Evolutionary conservation across 345 rosid species (phyloP).

Genomic region (Nasturtium officinale): DNA sequence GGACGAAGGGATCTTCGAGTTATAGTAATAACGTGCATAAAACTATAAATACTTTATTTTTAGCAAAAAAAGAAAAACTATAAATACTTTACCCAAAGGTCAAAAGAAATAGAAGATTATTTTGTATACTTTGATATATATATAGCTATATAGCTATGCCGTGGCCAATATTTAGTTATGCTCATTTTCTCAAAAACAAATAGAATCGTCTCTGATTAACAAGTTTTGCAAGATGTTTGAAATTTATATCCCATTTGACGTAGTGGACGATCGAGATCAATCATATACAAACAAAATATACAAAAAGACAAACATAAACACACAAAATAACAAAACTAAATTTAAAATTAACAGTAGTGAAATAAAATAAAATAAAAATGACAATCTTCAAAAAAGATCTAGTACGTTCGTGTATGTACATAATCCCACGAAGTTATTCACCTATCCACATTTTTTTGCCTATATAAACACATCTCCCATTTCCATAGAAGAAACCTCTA

Average conservation of each 20-base stretch:
- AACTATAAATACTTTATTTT: too few species aligned
- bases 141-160: too few species aligned
- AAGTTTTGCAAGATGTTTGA: conserved; percentile 7
- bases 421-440: conserved; percentile 33
- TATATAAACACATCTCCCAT: conserved; percentile 27
- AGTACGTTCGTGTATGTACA: conserved; percentile 39
- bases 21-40: too few species aligned
- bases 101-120: too few species aligned
- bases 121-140: too few species aligned
- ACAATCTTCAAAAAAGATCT: background rate
- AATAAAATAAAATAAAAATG: background rate
- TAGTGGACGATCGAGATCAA: conserved; percentile 1
- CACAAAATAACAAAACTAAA: conserved; percentile 20
- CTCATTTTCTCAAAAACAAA: too few species aligned
- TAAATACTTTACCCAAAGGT: too few species aligned
- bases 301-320: conserved; percentile 1
- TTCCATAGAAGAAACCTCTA: conserved; percentile 17
- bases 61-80: too few species aligned
- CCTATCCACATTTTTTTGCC: conserved; percentile 20
- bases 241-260: background rate
- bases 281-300: background rate
- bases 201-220: background rate
- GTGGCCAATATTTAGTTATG: too few species aligned
- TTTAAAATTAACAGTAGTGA: background rate
- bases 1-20: too few species aligned